A percentile compares a stretch with the other conserved stretches of the same genome.
Evolutionary conservation across 2,329 filamentous ascomycete genomes (phyloP).

Genomic region (Trematosphaeria pertusa): DNA sequence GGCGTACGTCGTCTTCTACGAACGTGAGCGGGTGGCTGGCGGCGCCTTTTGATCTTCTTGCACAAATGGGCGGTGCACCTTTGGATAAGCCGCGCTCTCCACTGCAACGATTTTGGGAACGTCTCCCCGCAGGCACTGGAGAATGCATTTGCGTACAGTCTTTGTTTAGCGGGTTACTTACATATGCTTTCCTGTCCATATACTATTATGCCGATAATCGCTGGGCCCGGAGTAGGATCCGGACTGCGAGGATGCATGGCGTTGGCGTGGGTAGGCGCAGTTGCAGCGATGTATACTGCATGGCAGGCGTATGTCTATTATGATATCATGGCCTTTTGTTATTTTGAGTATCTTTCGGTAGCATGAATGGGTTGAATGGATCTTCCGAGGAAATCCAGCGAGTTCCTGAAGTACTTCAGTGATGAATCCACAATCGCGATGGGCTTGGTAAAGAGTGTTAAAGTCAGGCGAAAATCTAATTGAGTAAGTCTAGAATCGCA

Average conservation of each 20-base stretch:
- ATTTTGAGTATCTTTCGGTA: neutral
- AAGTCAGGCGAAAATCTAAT: no score
- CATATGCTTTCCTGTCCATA: conserved; percentile 5
- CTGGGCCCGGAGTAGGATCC: neutral
- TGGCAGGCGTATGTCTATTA: conserved; percentile 7
- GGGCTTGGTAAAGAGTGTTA: no score
- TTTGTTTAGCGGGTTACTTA: neutral
- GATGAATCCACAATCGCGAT: no score
- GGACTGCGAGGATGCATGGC: conserved; percentile 14
- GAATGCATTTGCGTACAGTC: neutral
- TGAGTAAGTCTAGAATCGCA: no score
- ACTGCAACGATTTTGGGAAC: no score
- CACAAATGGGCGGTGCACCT: neutral
- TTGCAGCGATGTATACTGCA: conserved; percentile 7
- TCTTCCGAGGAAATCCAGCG: no score
- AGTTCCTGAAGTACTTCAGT: no score
- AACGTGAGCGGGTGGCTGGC: conserved; percentile 48
- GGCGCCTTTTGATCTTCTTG: conserved; percentile 21
- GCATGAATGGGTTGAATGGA: no score
- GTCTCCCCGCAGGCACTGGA: no score
- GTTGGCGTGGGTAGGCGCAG: conserved; percentile 13
- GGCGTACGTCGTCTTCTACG: conserved; percentile 71
- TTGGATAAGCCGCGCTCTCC: neutral
- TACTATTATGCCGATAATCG: neutral
- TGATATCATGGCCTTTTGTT: neutral